Percentiles rank a stretch among this genome's conserved stretches.
phyloP scores from a whole-genome alignment of 2,329 filamentous ascomycete species.

The Neonectria sp. region DNA sequence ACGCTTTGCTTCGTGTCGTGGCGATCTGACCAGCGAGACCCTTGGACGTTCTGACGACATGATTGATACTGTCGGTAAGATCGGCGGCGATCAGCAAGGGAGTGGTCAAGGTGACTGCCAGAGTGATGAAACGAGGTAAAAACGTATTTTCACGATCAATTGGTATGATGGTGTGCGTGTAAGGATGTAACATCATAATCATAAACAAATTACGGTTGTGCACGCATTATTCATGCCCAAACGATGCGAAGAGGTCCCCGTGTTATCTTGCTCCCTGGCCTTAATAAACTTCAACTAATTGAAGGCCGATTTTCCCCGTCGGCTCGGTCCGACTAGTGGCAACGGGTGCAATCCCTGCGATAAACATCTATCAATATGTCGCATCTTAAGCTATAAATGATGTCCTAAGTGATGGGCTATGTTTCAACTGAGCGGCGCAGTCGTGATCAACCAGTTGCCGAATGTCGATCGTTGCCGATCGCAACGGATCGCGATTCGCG shows the following conservation, averaged over 20 bases:
- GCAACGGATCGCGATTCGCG: not conserved
- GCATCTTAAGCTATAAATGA: not conserved
- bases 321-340: not conserved
- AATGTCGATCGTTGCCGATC: not conserved
- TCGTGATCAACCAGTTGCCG: not conserved
- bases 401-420: not conserved
- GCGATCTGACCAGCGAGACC: no score
- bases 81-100: not conserved
- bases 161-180: no score
- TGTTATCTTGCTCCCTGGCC: not conserved
- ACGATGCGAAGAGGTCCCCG: not conserved
- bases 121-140: not conserved
- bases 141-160: not conserved
- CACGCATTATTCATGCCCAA: not conserved
- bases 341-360: not conserved
- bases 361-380: not conserved
- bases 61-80: not conserved
- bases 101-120: not conserved
- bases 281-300: not conserved
- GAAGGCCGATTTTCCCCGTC: not conserved
- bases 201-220: not conserved
- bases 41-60: not conserved
- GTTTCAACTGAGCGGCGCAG: not conserved
- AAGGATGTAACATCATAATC: not conserved
- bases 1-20: not conserved